A percentile compares a stretch with the other conserved stretches of the same genome.
Evolutionary conservation across 2,329 filamentous ascomycete species (phyloP).

Genomic region (Aspergillus fischeri): DNA sequence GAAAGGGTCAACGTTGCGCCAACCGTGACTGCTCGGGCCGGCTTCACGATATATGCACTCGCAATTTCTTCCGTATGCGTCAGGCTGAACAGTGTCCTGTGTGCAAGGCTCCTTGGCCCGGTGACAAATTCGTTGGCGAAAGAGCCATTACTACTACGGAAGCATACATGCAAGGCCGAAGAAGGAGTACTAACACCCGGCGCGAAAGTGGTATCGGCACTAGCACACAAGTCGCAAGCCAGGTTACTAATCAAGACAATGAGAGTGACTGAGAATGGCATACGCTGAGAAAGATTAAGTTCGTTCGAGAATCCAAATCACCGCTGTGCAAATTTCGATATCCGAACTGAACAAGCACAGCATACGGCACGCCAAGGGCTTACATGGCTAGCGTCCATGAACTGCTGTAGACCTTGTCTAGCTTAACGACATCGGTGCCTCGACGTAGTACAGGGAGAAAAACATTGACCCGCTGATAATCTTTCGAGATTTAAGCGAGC

Average conservation of each 20-base stretch:
- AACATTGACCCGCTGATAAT: neutral
- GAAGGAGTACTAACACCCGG: conserved; percentile 20
- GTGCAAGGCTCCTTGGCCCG: conserved; percentile 51
- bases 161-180: conserved; percentile 22
- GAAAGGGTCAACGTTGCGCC: conserved; percentile 67
- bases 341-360: neutral
- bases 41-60: conserved; percentile 72
- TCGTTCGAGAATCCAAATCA: neutral
- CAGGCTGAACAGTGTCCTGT: conserved; percentile 60
- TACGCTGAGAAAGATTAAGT: neutral
- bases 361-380: neutral
- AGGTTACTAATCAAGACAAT: neutral
- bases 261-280: neutral
- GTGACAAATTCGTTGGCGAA: conserved; percentile 51
- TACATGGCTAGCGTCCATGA: neutral
- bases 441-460: neutral
- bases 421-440: neutral
- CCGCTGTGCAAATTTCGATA: neutral
- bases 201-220: conserved; percentile 9
- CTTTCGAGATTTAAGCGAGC: neutral
- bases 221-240: conserved; percentile 10
- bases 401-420: neutral
- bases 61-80: conserved; percentile 67
- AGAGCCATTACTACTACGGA: conserved; percentile 39
- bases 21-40: conserved; percentile 64